Conservation (phyloP, 192 early-diverging fungal genomes). For the Backusella morwellensis region DNA sequence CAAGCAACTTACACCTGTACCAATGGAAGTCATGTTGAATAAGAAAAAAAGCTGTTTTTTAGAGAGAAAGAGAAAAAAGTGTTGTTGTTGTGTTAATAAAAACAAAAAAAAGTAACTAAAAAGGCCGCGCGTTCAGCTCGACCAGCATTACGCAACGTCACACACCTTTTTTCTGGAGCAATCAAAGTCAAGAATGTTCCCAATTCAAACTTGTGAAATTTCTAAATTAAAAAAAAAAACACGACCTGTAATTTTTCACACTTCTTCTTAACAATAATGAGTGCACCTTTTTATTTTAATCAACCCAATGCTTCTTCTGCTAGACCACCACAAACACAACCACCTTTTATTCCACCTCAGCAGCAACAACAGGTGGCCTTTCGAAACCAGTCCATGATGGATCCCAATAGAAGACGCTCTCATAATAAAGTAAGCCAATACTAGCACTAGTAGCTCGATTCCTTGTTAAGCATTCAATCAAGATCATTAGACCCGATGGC, state of each 20-base stretch:
- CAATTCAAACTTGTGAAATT: neutral
- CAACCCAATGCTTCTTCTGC: neutral
- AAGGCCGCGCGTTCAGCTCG: constrained; percentile 14
- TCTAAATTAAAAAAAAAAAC: neutral
- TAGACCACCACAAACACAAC: neutral
- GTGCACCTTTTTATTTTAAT: neutral
- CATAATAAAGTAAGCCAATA: constrained; percentile 17
- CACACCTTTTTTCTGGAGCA: neutral
- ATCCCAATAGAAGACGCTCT: constrained; percentile 11
- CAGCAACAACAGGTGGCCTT: neutral
- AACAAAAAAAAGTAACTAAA: neutral
- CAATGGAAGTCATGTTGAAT: constrained; percentile 75
- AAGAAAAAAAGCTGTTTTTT: neutral
- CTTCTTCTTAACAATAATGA: neutral
- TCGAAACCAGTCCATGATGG: neutral
- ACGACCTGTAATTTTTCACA: neutral
- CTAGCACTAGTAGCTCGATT: too few relatives aligned
- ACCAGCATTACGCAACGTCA: neutral
- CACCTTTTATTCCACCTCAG: neutral
- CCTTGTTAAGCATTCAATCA: neutral
- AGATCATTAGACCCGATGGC: neutral
- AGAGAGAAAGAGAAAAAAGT: neutral
- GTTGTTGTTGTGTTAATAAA: neutral
- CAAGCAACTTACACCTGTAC: constrained; percentile 74
- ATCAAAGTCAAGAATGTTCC: neutral